phyloP scores from a whole-genome alignment of 257 asterid species.

The Plectranthus barbatus region DNA sequence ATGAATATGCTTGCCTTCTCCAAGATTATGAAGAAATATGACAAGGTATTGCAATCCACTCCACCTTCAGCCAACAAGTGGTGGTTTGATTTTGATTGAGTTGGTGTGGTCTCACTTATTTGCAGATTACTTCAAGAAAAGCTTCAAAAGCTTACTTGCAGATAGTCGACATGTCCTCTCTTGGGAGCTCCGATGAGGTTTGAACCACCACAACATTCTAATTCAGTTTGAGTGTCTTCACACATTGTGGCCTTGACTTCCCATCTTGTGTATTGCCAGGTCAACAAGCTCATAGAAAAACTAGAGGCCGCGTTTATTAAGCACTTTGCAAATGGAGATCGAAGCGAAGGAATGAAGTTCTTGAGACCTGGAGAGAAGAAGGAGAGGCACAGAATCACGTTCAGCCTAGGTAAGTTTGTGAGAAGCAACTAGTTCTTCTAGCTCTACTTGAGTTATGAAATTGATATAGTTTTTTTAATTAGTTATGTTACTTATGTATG shows the following conservation, averaged over 20 bases:
- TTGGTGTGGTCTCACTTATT: neutral
- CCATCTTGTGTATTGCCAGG: constrained; percentile 22
- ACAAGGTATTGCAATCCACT: constrained; percentile 40
- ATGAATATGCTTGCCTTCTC: constrained; percentile 67
- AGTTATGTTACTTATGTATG: neutral
- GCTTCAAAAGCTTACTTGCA: constrained; percentile 54
- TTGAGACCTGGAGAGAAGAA: constrained; percentile 42
- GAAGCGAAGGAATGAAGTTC: constrained; percentile 46
- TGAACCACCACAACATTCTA: neutral
- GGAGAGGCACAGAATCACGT: constrained; percentile 51
- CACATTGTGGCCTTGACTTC: neutral
- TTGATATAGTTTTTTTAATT: neutral
- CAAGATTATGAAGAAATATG: constrained; percentile 84
- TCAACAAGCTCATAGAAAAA: constrained; percentile 35
- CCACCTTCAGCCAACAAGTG: neutral
- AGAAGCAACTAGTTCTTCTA: too few relatives aligned
- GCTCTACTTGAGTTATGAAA: too few relatives aligned
- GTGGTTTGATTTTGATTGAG: neutral
- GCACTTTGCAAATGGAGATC: constrained; percentile 62
- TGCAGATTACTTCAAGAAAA: constrained; percentile 59
- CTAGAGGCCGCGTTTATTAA: constrained; percentile 49
- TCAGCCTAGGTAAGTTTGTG: constrained; percentile 39
- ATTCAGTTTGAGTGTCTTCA: neutral
- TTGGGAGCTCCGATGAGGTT: constrained; percentile 73
- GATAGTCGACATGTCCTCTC: constrained; percentile 47